Conservation (phyloP, 805 yeast species). For the Pichia phayaonensis region DNA sequence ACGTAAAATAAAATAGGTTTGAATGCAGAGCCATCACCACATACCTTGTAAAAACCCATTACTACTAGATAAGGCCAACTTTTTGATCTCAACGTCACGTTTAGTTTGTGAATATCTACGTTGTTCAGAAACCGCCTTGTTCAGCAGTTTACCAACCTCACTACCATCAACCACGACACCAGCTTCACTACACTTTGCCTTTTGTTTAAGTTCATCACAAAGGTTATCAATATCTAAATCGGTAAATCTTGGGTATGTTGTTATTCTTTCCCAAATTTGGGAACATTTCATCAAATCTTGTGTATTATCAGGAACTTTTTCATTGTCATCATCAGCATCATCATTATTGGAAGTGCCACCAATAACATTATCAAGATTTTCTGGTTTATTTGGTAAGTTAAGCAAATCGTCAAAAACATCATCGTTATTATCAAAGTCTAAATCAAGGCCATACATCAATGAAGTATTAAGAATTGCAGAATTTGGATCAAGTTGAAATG, state of each 20-base stretch:
- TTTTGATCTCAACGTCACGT: background rate
- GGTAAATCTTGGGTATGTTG: conserved; percentile 87
- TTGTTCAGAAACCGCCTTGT: conserved; percentile 12
- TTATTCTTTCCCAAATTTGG: conserved; percentile 93
- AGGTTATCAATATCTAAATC: conserved; percentile 92
- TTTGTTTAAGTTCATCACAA: conserved; percentile 79
- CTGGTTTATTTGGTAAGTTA: background rate
- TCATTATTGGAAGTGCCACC: conserved; percentile 11
- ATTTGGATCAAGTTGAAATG: conserved; percentile 6
- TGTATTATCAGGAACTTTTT: conserved; percentile 61
- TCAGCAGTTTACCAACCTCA: conserved; percentile 60
- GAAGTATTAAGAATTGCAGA: background rate
- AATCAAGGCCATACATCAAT: conserved; percentile 4
- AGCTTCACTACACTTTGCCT: conserved; percentile 90
- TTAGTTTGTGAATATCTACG: background rate
- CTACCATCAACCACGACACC: conserved; percentile 82
- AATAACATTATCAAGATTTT: background rate
- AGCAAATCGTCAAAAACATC: conserved; percentile 10
- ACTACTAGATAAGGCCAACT: conserved; percentile 1
- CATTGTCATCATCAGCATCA: conserved; percentile 26
- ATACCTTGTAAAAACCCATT: conserved; percentile 10
- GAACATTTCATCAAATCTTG: conserved; percentile 63
- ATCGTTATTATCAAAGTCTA: conserved; percentile 8
- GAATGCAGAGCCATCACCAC: background rate
- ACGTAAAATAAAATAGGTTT: background rate